Conservation (phyloP, 352 stramenopile genomes). For the Globisporangium takayamanum region DNA sequence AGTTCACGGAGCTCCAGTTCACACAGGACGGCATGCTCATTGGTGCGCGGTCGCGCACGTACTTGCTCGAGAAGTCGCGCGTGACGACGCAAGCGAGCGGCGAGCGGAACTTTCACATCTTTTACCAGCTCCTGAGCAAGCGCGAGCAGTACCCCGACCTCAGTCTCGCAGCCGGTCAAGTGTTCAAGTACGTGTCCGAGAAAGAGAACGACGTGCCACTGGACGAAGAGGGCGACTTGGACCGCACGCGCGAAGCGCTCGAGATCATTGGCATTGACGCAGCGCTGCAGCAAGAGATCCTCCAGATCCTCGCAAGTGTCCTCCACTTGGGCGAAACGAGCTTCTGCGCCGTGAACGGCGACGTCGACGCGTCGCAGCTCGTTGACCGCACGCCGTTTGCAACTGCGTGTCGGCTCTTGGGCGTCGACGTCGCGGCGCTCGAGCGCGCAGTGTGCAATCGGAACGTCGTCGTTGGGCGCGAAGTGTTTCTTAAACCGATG, state of each 20-base stretch:
- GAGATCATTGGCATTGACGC: slow-evolving; percentile 84
- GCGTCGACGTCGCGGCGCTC: slow-evolving; percentile 43
- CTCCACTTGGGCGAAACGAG: slow-evolving; percentile 90
- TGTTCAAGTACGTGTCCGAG: slow-evolving; percentile 68
- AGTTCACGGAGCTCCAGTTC: slow-evolving; percentile 86
- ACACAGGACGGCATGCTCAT: slow-evolving; percentile 64
- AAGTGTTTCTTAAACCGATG: slow-evolving; percentile 81
- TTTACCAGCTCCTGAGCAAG: slow-evolving; percentile 87
- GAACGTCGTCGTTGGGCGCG: slow-evolving; percentile 76
- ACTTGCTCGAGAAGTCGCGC: slow-evolving; percentile 91
- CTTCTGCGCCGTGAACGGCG: slow-evolving; percentile 72
- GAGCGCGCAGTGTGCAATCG: slow-evolving; percentile 72
- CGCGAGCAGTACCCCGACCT: slow-evolving; percentile 54
- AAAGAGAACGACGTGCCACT: slow-evolving; percentile 21
- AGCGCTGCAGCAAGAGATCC: slow-evolving; percentile 80
- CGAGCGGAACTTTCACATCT: slow-evolving; percentile 94
- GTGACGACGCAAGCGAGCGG: slow-evolving; percentile 77
- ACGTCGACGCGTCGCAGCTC: slow-evolving; percentile 71
- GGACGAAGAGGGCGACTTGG: slow-evolving; percentile 61
- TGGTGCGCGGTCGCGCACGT: slow-evolving; percentile 80
- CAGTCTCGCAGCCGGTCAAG: slow-evolving; percentile 28
- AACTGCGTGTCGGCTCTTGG: slow-evolving; percentile 51
- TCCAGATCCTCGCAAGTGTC: slow-evolving; percentile 85
- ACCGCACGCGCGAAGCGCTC: slow-evolving; percentile 77
- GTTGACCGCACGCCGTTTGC: slow-evolving; percentile 49